Percentiles rank a stretch among this genome's conserved stretches.
Evolutionary conservation across 164 flowering plant species (phyloP).

Genomic region (Annona cherimola): DNA sequence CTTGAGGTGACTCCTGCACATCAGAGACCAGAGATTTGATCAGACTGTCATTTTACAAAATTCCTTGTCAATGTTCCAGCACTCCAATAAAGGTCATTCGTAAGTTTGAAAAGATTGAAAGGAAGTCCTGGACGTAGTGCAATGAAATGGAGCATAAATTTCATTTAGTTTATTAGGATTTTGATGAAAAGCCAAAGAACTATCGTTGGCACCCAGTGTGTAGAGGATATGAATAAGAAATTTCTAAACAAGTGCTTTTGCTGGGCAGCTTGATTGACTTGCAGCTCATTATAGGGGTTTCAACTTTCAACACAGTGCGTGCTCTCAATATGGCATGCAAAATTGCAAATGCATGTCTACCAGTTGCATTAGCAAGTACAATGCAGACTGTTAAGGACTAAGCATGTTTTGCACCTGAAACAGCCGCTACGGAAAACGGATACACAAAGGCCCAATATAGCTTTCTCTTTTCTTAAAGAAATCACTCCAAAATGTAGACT

Average conservation of each 20-base stretch:
- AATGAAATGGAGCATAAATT: neutral
- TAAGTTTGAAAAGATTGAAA: neutral
- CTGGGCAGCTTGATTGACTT: too few relatives aligned
- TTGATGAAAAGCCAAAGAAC: too few relatives aligned
- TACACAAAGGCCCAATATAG: neutral
- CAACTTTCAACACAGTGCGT: too few relatives aligned
- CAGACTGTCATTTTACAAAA: neutral
- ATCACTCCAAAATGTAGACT: neutral
- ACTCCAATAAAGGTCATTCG: too few relatives aligned
- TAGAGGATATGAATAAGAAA: too few relatives aligned
- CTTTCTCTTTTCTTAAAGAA: neutral
- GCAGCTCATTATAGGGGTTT: too few relatives aligned
- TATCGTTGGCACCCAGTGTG: too few relatives aligned
- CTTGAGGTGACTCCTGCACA: constrained; percentile 89
- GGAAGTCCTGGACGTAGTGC: neutral
- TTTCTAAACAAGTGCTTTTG: too few relatives aligned
- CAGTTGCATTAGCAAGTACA: neutral
- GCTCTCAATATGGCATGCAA: too few relatives aligned
- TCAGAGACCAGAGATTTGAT: neutral
- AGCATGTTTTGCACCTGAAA: neutral
- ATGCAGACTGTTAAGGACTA: neutral
- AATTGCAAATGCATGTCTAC: too few relatives aligned
- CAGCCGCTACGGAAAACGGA: neutral
- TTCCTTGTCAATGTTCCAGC: too few relatives aligned
- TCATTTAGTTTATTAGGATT: neutral